Conservation (phyloP, 2,329 filamentous ascomycete genomes). For the Ophiocordyceps camponoti-saundersi region DNA sequence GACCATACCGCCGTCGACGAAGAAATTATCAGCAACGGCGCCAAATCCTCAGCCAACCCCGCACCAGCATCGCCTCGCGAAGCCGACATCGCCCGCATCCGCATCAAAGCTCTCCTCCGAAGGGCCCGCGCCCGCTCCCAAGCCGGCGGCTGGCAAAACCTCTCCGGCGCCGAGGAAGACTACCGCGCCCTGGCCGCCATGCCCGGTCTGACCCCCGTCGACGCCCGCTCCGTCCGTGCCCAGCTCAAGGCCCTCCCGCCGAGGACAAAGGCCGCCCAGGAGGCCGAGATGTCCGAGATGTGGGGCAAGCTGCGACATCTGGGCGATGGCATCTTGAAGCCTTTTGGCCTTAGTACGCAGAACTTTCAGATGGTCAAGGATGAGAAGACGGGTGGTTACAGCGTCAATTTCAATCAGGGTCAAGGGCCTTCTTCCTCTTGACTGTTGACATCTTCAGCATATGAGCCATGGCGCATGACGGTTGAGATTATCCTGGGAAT, state of each 20-base stretch:
- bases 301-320: slow-evolving; percentile 90
- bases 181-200: slow-evolving; percentile 51
- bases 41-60: slow-evolving; percentile 21
- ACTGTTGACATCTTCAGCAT: slow-evolving; percentile 1
- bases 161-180: slow-evolving; percentile 65
- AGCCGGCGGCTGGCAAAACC: slow-evolving; percentile 59
- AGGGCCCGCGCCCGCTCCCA: slow-evolving; percentile 58
- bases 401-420: slow-evolving; percentile 60
- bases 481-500: too few species aligned
- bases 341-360: slow-evolving; percentile 84
- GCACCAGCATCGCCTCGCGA: slow-evolving; percentile 16
- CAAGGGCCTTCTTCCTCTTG: slow-evolving; percentile 5
- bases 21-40: slow-evolving; percentile 43
- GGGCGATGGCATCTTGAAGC: slow-evolving; percentile 80
- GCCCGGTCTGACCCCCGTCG: slow-evolving; percentile 39
- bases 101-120: slow-evolving; percentile 67
- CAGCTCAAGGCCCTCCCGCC: slow-evolving; percentile 51
- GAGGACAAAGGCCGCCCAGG: slow-evolving; percentile 59
- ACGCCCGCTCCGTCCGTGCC: slow-evolving; percentile 48
- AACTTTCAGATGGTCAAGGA: slow-evolving; percentile 93
- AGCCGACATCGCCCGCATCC: slow-evolving; percentile 56
- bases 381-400: slow-evolving; percentile 78
- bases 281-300: slow-evolving; percentile 87
- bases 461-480: not conserved
- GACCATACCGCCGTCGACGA: slow-evolving; percentile 29